Percentiles rank a stretch among this genome's conserved stretches.
Evolutionary conservation across 805 yeast species (phyloP).

Genomic region (Lipomyces anomalus): DNA sequence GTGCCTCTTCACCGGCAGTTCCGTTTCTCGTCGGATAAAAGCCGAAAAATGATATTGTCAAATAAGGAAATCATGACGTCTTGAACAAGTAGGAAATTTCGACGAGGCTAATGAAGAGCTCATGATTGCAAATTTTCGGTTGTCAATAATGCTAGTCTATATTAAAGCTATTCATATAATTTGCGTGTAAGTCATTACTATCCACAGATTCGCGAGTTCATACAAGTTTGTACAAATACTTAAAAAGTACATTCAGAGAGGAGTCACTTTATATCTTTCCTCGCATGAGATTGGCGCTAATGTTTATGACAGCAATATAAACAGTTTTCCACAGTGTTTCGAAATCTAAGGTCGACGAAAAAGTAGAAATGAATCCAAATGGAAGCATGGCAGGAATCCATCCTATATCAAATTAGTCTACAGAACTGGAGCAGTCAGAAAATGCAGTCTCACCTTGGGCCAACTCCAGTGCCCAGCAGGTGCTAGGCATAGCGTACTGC

Average conservation of each 20-base stretch:
- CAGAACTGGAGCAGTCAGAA: background rate
- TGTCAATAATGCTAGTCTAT: background rate
- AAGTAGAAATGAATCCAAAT: conserved; percentile 79
- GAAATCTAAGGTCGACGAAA: conserved; percentile 75
- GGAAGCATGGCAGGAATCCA: conserved; percentile 99
- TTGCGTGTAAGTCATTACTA: background rate
- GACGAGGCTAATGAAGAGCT: too few species aligned
- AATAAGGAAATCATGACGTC: too few species aligned
- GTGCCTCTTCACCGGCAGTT: too few species aligned
- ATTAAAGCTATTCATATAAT: background rate
- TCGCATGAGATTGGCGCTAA: conserved; percentile 56
- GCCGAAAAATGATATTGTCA: too few species aligned
- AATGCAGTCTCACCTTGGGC: conserved; percentile 58
- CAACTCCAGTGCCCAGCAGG: conserved; percentile 81
- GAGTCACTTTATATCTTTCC: conserved; percentile 60
- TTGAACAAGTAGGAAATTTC: too few species aligned
- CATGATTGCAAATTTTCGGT: too few species aligned
- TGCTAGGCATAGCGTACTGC: conserved; percentile 82
- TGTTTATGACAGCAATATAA: conserved; percentile 70
- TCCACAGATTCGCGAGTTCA: background rate
- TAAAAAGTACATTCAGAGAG: background rate
- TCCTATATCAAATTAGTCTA: conserved; percentile 33
- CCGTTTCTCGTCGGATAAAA: too few species aligned
- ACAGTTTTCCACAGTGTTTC: conserved; percentile 63
- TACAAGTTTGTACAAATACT: background rate